A percentile compares a stretch with the other conserved stretches of the same genome.
Conservation (phyloP, 345 rosid genomes). For the Salix udensis region DNA sequence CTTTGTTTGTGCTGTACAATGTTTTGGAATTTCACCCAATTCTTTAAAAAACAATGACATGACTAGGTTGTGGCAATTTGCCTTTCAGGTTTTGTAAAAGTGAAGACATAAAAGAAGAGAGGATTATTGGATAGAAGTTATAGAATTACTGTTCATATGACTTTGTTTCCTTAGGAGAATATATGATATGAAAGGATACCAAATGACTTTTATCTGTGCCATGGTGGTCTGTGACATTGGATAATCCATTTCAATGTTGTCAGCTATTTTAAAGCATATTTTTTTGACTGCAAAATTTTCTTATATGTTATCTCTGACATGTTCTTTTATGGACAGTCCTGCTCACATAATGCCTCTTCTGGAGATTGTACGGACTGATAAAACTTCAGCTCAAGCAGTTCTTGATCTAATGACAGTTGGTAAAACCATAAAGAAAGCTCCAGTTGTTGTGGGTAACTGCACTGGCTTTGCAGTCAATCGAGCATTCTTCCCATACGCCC, state of each 20-base stretch:
- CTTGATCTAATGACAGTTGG: conserved; percentile 90
- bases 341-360: conserved; percentile 96
- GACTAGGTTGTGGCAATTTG: too few relatives aligned
- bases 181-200: too few relatives aligned
- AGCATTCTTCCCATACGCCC: conserved; percentile 14
- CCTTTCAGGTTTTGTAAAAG: too few relatives aligned
- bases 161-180: too few relatives aligned
- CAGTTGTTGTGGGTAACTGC: conserved; percentile 95
- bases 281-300: background rate
- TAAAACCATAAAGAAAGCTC: conserved; percentile 80
- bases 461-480: conserved; percentile 80
- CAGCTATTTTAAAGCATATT: background rate
- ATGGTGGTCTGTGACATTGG: too few relatives aligned
- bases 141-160: too few relatives aligned
- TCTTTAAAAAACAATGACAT: too few relatives aligned
- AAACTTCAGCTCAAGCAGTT: conserved; percentile 80
- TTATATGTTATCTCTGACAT: conserved; percentile 10
- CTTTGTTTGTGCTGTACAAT: too few relatives aligned
- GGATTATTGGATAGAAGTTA: too few relatives aligned
- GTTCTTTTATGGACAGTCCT: conserved; percentile 54
- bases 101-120: too few relatives aligned
- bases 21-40: too few relatives aligned
- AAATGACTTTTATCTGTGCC: too few relatives aligned
- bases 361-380: conserved; percentile 82
- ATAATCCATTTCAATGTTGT: background rate